Evolutionary conservation across 2,329 filamentous ascomycete species (phyloP).

Genomic region (Fusarium xylarioides): DNA sequence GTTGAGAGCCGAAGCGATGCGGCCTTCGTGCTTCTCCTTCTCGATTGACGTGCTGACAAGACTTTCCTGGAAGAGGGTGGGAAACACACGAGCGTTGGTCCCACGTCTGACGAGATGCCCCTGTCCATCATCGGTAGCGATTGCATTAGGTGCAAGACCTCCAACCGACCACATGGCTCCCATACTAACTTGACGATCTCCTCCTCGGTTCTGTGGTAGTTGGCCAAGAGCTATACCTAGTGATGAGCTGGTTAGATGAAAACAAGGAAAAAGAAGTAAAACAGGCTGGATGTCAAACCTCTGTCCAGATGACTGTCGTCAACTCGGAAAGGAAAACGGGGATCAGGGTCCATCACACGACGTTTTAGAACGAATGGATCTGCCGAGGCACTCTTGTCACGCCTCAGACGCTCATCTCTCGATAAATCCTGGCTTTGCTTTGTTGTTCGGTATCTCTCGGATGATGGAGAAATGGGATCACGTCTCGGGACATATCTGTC

Average conservation of each 20-base stretch:
- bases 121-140: constrained; percentile 68
- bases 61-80: constrained; percentile 57
- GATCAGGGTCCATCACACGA: constrained; percentile 24
- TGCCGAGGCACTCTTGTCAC: constrained; percentile 51
- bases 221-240: constrained; percentile 41
- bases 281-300: constrained; percentile 11
- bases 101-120: constrained; percentile 73
- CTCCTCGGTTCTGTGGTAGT: constrained; percentile 35
- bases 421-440: constrained; percentile 56
- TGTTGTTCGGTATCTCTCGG: constrained; percentile 58
- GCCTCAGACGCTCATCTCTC: constrained; percentile 54
- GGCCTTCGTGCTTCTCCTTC: constrained; percentile 73
- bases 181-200: constrained; percentile 64
- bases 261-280: neutral
- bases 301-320: constrained; percentile 23
- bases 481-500: constrained; percentile 64
- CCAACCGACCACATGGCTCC: constrained; percentile 82
- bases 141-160: constrained; percentile 66
- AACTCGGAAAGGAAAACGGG: constrained; percentile 15
- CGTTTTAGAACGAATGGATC: constrained; percentile 54
- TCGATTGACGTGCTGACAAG: constrained; percentile 64
- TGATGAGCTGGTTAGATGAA: constrained; percentile 11
- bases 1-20: constrained; percentile 83
- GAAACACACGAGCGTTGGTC: constrained; percentile 75
- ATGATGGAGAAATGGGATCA: constrained; percentile 46